A percentile compares a stretch with the other conserved stretches of the same genome.
phyloP scores from a whole-genome alignment of 768 basidiomycete genomes.

The Lactifluus subvellereus region DNA sequence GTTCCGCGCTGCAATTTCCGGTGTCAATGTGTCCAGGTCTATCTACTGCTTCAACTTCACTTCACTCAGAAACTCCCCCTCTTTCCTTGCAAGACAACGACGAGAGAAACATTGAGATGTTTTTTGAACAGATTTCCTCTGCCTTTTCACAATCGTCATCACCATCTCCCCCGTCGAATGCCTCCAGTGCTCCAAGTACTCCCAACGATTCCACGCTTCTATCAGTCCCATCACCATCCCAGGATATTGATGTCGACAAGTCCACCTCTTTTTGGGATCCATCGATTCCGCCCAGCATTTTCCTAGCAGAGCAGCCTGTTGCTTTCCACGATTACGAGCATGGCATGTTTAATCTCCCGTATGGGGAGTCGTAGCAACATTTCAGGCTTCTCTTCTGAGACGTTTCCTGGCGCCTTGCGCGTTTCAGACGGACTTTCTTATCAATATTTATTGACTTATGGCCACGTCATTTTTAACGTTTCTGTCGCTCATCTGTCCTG shows the following conservation, averaged over 20 bases:
- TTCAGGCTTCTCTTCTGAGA: not conserved
- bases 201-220: not conserved
- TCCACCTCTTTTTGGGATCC: not conserved
- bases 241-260: not conserved
- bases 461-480: not conserved
- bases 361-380: not conserved
- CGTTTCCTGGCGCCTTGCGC: not conserved
- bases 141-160: not conserved
- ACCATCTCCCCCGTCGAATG: not conserved
- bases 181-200: not conserved
- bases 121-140: not conserved
- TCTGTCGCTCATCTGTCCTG: not conserved
- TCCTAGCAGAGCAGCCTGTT: not conserved
- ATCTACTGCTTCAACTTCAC: not conserved
- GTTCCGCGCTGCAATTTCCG: not conserved
- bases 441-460: not conserved
- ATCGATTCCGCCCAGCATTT: constrained; percentile 1
- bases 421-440: not conserved
- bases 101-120: not conserved
- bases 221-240: not conserved
- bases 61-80: not conserved
- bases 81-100: not conserved
- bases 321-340: not conserved
- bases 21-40: not conserved
- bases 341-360: not conserved